phyloP scores from a whole-genome alignment of 805 yeast genomes.

The Yarrowia sp. region DNA sequence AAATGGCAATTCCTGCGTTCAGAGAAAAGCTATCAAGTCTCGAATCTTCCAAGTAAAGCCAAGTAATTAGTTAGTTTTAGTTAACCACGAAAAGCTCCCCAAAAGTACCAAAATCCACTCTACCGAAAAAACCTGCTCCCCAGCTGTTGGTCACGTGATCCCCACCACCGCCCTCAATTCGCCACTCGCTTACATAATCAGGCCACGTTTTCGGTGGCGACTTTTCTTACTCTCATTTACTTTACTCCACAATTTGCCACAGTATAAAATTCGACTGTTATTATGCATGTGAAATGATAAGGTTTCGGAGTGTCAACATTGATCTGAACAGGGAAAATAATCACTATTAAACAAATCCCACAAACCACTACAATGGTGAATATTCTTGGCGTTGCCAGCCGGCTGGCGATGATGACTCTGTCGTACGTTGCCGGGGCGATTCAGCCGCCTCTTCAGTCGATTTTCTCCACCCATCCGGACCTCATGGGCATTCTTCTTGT shows the following conservation, averaged over 20 bases:
- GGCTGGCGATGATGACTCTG: constrained; percentile 25
- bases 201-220: constrained; percentile 15
- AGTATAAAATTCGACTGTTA: too few species aligned
- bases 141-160: too few species aligned
- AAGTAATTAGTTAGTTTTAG: too few species aligned
- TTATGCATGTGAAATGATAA: constrained; percentile 20
- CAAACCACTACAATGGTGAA: constrained; percentile 7
- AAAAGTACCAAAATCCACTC: too few species aligned
- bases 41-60: too few species aligned
- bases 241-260: constrained; percentile 19
- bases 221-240: background rate
- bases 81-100: too few species aligned
- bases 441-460: constrained; percentile 24
- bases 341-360: too few species aligned
- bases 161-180: too few species aligned
- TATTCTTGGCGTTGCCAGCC: constrained; percentile 12
- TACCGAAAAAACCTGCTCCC: too few species aligned
- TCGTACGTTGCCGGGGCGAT: constrained; percentile 27
- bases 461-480: constrained; percentile 35
- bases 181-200: background rate
- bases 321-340: background rate
- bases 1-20: too few species aligned
- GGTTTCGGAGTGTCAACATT: constrained; percentile 1
- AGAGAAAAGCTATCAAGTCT: too few species aligned
- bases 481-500: constrained; percentile 33